Conservation (phyloP, 805 yeast species). For the Monosporozyma servazzii region DNA sequence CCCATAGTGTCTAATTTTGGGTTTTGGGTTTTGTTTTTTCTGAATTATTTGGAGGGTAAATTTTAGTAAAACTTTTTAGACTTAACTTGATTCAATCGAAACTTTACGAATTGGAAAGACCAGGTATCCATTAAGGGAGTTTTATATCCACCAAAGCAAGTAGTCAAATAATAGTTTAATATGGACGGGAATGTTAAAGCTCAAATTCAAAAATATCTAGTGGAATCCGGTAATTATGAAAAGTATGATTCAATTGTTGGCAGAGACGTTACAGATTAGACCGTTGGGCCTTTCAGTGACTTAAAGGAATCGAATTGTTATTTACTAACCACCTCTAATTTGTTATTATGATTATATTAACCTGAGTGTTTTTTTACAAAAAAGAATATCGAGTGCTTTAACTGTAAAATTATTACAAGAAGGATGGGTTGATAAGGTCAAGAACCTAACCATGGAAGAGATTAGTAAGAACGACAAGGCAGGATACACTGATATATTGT, state of each 20-base stretch:
- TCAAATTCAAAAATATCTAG: conserved; percentile 60
- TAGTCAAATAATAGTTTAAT: not conserved
- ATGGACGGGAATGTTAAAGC: conserved; percentile 33
- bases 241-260: conserved; percentile 27
- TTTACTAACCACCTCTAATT: not conserved
- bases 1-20: not conserved
- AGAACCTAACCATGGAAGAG: conserved; percentile 46
- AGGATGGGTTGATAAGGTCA: conserved; percentile 81
- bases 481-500: conserved; percentile 46
- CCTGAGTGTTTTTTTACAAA: not conserved
- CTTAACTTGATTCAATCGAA: not conserved
- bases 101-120: not conserved
- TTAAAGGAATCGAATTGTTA: not conserved
- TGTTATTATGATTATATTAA: not conserved
- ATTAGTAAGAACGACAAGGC: conserved; percentile 32
- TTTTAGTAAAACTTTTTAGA: not conserved
- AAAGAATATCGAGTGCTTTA: conserved; percentile 49
- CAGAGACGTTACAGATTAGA: not conserved
- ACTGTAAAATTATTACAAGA: conserved; percentile 58
- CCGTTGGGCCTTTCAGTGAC: not conserved
- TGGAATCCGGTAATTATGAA: conserved; percentile 75
- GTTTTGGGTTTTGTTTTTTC: not conserved
- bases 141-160: not conserved
- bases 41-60: not conserved
- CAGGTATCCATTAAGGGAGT: not conserved